Conservation (phyloP, 768 basidiomycete genomes). For the Tubosaeta sp. region DNA sequence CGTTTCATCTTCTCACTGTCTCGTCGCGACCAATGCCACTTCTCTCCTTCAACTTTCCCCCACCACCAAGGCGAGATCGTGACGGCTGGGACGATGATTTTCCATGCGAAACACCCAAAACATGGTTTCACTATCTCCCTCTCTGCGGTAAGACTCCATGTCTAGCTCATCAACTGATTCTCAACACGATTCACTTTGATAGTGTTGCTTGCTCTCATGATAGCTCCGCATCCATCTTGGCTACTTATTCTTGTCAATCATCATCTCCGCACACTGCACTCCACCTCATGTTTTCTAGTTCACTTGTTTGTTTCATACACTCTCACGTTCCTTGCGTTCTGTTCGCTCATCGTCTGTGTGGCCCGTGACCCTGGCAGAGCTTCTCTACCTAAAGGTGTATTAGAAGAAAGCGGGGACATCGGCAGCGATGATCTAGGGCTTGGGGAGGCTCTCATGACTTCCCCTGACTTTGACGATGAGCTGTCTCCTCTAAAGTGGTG, state of each 20-base stretch:
- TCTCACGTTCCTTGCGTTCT: constrained; percentile 65
- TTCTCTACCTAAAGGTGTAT: constrained; percentile 16
- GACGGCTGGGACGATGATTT: constrained; percentile 27
- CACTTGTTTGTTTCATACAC: constrained; percentile 61
- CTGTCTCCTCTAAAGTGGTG: constrained; percentile 66
- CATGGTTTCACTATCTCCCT: constrained; percentile 57
- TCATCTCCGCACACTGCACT: constrained; percentile 53
- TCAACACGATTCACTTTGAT: constrained; percentile 4
- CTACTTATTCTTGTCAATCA: constrained; percentile 64
- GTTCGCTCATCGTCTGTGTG: constrained; percentile 69
- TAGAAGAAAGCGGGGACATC: constrained; percentile 26
- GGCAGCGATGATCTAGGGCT: constrained; percentile 45
- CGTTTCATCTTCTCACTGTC: too few species aligned
- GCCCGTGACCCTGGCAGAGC: constrained; percentile 74
- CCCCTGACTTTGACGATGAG: constrained; percentile 48
- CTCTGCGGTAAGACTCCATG: constrained; percentile 42
- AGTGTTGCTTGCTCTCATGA: constrained; percentile 53
- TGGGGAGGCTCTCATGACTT: constrained; percentile 56
- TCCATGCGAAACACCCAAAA: constrained; percentile 37
- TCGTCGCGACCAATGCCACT: constrained; percentile 28
- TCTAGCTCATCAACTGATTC: neutral
- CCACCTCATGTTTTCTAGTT: constrained; percentile 41
- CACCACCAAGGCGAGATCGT: constrained; percentile 11
- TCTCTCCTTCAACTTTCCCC: constrained; percentile 26
- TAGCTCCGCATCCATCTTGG: constrained; percentile 73